phyloP scores from a whole-genome alignment of 1,139 yeast genomes.

The Sugiyamaella sp. region DNA sequence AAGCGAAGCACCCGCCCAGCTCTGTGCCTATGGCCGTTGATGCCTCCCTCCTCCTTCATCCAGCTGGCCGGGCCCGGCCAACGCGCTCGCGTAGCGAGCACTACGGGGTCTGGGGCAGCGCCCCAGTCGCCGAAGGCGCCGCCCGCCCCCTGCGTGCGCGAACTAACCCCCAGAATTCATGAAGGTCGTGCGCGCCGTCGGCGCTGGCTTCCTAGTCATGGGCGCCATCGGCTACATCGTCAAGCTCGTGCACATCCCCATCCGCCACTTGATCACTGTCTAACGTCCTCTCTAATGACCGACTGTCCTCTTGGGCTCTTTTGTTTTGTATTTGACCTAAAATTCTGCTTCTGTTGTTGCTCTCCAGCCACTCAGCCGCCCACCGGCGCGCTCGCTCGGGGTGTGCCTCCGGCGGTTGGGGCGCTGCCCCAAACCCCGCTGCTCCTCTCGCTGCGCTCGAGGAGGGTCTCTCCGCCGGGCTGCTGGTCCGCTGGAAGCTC shows the following conservation, averaged over 20 bases:
- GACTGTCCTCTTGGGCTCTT: no score
- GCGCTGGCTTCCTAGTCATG: constrained; percentile 95
- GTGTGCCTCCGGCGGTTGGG: no score
- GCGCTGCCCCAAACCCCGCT: no score
- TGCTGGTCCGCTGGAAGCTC: no score
- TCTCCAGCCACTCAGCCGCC: no score
- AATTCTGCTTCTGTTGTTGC: background rate
- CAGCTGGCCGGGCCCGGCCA: background rate
- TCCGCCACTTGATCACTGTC: constrained; percentile 89
- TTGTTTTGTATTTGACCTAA: background rate
- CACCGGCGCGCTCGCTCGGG: no score
- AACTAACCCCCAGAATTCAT: constrained; percentile 60
- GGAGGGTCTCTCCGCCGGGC: no score
- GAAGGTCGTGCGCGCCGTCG: constrained; percentile 91
- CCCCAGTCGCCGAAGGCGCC: background rate
- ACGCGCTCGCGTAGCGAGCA: background rate
- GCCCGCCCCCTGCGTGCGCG: background rate
- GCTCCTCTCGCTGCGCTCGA: no score
- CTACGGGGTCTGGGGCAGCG: background rate
- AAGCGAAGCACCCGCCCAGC: no score
- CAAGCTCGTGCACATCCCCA: constrained; percentile 93
- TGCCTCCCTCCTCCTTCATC: no score
- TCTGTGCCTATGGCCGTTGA: no score
- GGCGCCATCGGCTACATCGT: constrained; percentile 97
- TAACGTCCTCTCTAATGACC: no score